Evolutionary conservation across 1,284 basidiomycete genomes (phyloP), one percentile per base, ranked within the genome.

Genomic region (Sutorius eximius): DNA sequence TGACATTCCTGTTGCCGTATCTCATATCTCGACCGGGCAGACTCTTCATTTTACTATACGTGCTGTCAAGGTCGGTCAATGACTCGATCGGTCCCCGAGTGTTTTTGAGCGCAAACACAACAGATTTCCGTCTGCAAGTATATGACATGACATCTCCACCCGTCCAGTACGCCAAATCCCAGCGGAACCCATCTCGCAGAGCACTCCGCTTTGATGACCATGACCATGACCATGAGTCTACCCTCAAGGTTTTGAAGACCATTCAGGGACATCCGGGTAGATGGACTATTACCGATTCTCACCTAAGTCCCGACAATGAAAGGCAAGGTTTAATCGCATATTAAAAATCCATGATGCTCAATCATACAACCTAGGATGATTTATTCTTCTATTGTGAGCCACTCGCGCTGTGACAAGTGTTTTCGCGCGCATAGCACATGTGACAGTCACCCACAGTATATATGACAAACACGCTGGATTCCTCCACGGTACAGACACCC

Each of bases 251-350:
- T 34, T 81, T 87, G 62, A 93, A 95, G 70, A 84, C 83, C 0
- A 89, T 96, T 48, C 80, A 85, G 65, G 95, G 92, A 1, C 75
- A 81, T 49, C 77, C 82, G 33, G 89, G 89, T 9, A 77, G 82
- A 33, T 97, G 95, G 95, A 96, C 95, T 0, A 89, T 97, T 52
- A 96, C 95, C 3, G 96, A 99, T 72, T 94, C 93, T 13, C 93
- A 98, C 71, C 77, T 97, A 11, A 93, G 91, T 57, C 90, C 90
- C 5, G 88, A 95, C 68, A 98, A 97, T 58, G 85, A 95, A 72
- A 87, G 90, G 93, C 86, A 63, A 57, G 68, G 54, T 24, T 49
- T 36, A 29, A n/a, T 45, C 51, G 22, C 53, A 89, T 86, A 61
- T 84, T 95, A 77, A 90, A 24, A 24, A 11, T 13, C 24, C 3